Percentiles rank a stretch among this genome's conserved stretches.
Conservation (phyloP, 345 rosid genomes). For the Eucalyptus decipiens region DNA sequence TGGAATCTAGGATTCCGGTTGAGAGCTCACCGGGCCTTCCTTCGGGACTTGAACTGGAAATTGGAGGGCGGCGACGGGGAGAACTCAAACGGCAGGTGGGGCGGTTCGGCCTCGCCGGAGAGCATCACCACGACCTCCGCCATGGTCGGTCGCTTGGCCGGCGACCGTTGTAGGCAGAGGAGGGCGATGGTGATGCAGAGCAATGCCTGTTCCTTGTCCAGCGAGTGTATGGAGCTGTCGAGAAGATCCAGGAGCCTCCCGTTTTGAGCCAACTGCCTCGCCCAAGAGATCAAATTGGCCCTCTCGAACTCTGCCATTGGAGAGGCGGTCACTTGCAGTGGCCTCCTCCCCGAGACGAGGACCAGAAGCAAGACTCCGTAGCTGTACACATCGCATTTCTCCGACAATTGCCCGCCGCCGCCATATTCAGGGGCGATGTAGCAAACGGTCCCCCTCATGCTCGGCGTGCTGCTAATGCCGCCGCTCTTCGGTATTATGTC, state of each 20-base stretch:
- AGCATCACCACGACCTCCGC: slow-evolving; percentile 74
- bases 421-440: slow-evolving; percentile 86
- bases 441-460: slow-evolving; percentile 94
- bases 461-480: slow-evolving; percentile 80
- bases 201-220: slow-evolving; percentile 60
- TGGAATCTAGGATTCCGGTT: neutral
- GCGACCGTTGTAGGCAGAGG: slow-evolving; percentile 69
- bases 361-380: slow-evolving; percentile 71
- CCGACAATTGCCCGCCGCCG: slow-evolving; percentile 57
- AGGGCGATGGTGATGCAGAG: slow-evolving; percentile 76
- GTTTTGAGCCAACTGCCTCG: slow-evolving; percentile 55
- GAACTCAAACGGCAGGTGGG: slow-evolving; percentile 61
- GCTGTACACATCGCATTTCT: slow-evolving; percentile 86
- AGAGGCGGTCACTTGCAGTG: slow-evolving; percentile 66
- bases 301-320: slow-evolving; percentile 71
- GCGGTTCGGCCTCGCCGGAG: slow-evolving; percentile 34
- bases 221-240: slow-evolving; percentile 36
- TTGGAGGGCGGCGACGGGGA: slow-evolving; percentile 80
- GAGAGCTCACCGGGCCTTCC: neutral
- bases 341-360: slow-evolving; percentile 75
- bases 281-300: slow-evolving; percentile 90
- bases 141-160: slow-evolving; percentile 61
- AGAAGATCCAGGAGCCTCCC: slow-evolving; percentile 79
- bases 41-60: slow-evolving; percentile 27
- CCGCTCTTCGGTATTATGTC: slow-evolving; percentile 43